Conservation (phyloP, 306 rosid species). For the peach (Prunus persica) region DNA sequence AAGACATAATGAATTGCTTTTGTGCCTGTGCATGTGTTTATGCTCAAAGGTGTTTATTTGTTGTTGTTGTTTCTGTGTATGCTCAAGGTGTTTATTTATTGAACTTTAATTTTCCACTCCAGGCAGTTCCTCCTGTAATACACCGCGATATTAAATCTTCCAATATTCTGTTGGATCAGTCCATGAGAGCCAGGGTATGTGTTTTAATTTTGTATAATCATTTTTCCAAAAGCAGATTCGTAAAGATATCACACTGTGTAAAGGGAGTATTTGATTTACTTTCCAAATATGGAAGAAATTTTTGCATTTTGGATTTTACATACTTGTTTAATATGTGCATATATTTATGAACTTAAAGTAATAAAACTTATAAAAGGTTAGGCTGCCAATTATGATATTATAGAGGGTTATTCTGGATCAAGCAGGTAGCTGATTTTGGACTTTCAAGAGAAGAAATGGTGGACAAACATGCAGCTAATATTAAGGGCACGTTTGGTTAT, state of each 20-base stretch:
- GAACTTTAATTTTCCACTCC: constrained; percentile 21
- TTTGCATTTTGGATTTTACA: neutral
- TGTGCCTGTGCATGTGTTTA: neutral
- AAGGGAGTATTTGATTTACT: neutral
- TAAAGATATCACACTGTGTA: neutral
- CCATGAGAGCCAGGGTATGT: constrained; percentile 92
- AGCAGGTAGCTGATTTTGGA: constrained; percentile 96
- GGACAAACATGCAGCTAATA: constrained; percentile 68
- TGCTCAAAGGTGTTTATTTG: no score
- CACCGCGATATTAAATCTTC: constrained; percentile 93
- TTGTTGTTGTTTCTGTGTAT: neutral
- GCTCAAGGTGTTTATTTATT: constrained; percentile 4
- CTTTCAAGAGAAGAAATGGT: constrained; percentile 97
- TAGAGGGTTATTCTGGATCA: constrained; percentile 24
- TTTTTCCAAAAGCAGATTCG: neutral
- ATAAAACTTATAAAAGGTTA: neutral
- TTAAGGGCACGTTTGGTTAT: constrained; percentile 91
- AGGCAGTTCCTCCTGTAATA: constrained; percentile 97
- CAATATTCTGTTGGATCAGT: constrained; percentile 82
- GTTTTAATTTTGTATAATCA: constrained; percentile 2
- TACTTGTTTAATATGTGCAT: neutral
- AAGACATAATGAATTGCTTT: constrained; percentile 8
- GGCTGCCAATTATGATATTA: constrained; percentile 9
- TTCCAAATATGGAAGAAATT: neutral
- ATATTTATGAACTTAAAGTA: neutral